These are phyloP conservation scores for Batkoa obscura DNA, from an alignment of 371 early-diverging fungal species.

Conservation along the genomic window DNA sequence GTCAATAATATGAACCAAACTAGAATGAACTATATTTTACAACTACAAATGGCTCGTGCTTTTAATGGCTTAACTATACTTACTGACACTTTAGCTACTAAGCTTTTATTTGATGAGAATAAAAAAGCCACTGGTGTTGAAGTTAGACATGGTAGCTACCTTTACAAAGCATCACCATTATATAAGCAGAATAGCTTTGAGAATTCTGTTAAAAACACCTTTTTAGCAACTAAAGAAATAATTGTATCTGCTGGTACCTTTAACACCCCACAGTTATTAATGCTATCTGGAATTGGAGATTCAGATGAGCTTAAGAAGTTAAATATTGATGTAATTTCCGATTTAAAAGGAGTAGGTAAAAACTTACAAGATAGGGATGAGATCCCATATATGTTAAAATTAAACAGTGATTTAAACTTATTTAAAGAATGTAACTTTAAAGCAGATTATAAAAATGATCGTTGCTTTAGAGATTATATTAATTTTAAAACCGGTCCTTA, in stretches of 20 bases:
- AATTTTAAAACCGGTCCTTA: neutral
- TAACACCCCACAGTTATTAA: slow-evolving; percentile 11
- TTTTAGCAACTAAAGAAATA: slow-evolving; percentile 12
- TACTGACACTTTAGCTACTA: slow-evolving; percentile 4
- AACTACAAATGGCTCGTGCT: too few relatives aligned
- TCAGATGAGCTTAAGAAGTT: neutral
- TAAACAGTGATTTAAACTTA: neutral
- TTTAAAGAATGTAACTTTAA: neutral
- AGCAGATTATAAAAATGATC: neutral
- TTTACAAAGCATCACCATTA: neutral
- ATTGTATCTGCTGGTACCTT: slow-evolving; percentile 12
- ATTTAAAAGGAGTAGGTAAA: neutral
- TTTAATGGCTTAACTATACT: neutral
- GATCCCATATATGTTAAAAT: neutral
- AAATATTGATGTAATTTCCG: neutral
- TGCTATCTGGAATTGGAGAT: slow-evolving; percentile 13
- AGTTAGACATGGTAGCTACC: neutral
- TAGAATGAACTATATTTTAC: neutral
- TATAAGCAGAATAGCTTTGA: neutral
- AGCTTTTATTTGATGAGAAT: neutral
- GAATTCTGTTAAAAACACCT: neutral
- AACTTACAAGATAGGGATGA: neutral
- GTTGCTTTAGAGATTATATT: neutral
- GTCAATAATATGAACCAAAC: neutral
- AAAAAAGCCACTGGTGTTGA: neutral